These are phyloP conservation scores for Geotrichum carabidarum DNA, from an alignment of 1,139 yeast species.

Conservation along the genomic window DNA sequence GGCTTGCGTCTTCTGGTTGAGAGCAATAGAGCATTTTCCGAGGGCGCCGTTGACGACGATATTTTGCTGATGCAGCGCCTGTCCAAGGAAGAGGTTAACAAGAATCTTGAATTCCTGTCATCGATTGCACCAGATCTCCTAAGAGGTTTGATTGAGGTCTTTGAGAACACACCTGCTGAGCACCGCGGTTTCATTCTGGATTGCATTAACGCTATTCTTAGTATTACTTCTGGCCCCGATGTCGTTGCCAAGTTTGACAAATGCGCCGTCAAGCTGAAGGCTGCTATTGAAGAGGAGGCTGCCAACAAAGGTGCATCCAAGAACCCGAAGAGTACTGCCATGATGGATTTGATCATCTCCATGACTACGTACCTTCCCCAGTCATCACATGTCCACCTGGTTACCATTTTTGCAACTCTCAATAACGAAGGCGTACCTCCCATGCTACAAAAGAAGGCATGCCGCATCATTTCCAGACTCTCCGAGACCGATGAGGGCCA, in stretches of 20 bases:
- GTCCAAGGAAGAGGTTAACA: slow-evolving; percentile 51
- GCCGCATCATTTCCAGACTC: slow-evolving; percentile 68
- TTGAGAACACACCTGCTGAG: slow-evolving; percentile 78
- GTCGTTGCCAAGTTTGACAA: slow-evolving; percentile 74
- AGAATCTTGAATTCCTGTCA: slow-evolving; percentile 58
- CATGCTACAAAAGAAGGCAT: slow-evolving; percentile 82
- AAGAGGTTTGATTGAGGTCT: slow-evolving; percentile 85
- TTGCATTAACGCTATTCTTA: slow-evolving; percentile 74
- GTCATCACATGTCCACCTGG: slow-evolving; percentile 64
- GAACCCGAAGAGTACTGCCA: slow-evolving; percentile 54
- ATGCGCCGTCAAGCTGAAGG: slow-evolving; percentile 71
- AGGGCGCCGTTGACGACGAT: slow-evolving; percentile 56
- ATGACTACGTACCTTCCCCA: slow-evolving; percentile 79
- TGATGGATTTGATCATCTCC: slow-evolving; percentile 85
- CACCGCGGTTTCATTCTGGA: slow-evolving; percentile 80
- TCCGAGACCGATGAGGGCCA: slow-evolving; percentile 66
- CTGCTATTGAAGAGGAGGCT: slow-evolving; percentile 56
- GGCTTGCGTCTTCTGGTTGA: slow-evolving; percentile 74
- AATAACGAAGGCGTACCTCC: slow-evolving; percentile 53
- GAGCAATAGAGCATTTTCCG: slow-evolving; percentile 57
- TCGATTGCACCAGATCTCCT: slow-evolving; percentile 66
- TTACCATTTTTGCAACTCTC: slow-evolving; percentile 70
- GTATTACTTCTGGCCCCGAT: slow-evolving; percentile 63
- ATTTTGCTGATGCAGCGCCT: slow-evolving; percentile 56
- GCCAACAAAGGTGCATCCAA: slow-evolving; percentile 30